Conservation (phyloP, 495 filamentous ascomycete species). For the Xylaria grammica region DNA sequence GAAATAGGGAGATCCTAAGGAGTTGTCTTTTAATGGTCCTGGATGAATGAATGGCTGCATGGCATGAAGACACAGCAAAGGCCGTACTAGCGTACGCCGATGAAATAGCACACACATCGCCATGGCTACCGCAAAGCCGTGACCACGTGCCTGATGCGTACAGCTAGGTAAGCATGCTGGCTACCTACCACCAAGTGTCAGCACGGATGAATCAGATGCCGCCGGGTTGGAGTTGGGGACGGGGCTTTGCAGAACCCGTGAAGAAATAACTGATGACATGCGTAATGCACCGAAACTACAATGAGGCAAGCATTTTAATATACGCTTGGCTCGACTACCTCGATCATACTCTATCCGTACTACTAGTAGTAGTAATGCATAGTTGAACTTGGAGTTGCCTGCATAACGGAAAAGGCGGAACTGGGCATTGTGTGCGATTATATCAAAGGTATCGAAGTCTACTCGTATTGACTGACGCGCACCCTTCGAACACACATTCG, state of each 20-base stretch:
- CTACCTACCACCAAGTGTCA: constrained; percentile 1
- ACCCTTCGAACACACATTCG: background rate
- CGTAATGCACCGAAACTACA: background rate
- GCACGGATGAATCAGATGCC: constrained; percentile 19
- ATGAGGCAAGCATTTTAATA: background rate
- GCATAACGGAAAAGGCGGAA: too few relatives aligned
- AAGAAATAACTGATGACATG: background rate
- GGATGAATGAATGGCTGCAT: background rate
- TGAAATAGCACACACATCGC: background rate
- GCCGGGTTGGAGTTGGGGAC: background rate
- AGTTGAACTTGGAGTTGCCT: background rate
- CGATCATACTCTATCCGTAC: background rate
- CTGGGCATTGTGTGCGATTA: too few relatives aligned
- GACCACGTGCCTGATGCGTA: constrained; percentile 1
- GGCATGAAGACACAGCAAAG: background rate
- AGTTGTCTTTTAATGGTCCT: background rate
- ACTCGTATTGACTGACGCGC: too few relatives aligned
- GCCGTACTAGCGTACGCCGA: background rate
- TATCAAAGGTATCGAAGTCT: too few relatives aligned
- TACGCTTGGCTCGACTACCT: background rate
- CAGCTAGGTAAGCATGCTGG: background rate
- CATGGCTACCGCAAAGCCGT: background rate
- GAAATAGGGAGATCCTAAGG: constrained; percentile 35
- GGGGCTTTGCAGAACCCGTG: background rate
- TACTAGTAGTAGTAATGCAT: background rate